These are phyloP conservation scores for Termitomyces sp. DNA, from an alignment of 768 basidiomycete species.

Conservation along the genomic window DNA sequence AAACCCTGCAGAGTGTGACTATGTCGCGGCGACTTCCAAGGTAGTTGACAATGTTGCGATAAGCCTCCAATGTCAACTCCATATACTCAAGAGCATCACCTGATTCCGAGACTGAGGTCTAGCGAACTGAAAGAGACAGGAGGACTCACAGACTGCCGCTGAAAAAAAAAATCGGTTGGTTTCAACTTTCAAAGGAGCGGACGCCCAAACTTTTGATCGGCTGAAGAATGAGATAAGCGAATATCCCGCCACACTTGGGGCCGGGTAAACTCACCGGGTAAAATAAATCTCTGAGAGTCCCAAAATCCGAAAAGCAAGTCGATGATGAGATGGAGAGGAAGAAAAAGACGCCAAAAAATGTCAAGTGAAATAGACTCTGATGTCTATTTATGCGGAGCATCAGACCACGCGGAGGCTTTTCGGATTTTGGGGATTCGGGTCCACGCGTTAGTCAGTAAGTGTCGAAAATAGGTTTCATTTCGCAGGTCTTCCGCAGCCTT, in stretches of 20 bases:
- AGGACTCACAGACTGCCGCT: slow-evolving; percentile 26
- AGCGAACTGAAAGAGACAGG: background rate
- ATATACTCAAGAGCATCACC: slow-evolving; percentile 46
- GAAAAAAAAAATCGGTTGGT: slow-evolving; percentile 14
- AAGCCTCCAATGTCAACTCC: slow-evolving; percentile 59
- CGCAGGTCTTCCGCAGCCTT: slow-evolving; percentile 7
- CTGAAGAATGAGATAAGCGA: slow-evolving; percentile 1
- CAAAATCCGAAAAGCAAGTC: slow-evolving; percentile 2
- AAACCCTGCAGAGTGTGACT: slow-evolving; percentile 55
- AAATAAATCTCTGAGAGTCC: background rate
- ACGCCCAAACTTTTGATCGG: slow-evolving; percentile 6
- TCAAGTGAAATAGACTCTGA: slow-evolving; percentile 25
- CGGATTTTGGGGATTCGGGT: slow-evolving; percentile 33
- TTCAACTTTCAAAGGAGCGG: slow-evolving; percentile 12
- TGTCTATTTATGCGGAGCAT: slow-evolving; percentile 32
- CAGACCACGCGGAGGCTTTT: slow-evolving; percentile 35
- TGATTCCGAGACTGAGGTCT: slow-evolving; percentile 11
- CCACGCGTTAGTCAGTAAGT: slow-evolving; percentile 31
- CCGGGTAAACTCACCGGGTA: slow-evolving; percentile 7
- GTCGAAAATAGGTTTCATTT: slow-evolving; percentile 9
- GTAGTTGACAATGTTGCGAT: slow-evolving; percentile 52
- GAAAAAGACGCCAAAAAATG: slow-evolving; percentile 10
- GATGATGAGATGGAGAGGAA: background rate
- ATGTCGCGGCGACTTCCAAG: slow-evolving; percentile 52
- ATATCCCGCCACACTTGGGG: background rate